Evolutionary conservation across 2,329 filamentous ascomycete genomes (phyloP).

Genomic region (Talaromyces sp.): DNA sequence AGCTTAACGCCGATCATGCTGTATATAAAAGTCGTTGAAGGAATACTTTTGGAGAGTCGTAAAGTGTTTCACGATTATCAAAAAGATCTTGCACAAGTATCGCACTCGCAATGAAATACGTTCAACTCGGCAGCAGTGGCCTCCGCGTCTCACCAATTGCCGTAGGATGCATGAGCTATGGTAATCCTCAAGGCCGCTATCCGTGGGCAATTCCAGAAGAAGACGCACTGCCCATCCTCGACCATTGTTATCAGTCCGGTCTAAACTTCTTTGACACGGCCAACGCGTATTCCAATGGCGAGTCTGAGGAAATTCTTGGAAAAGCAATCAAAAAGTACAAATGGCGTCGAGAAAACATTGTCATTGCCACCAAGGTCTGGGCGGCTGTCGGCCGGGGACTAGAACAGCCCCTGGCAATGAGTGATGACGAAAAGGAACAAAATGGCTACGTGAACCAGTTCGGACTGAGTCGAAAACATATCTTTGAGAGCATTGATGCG

Average conservation of each 20-base stretch:
- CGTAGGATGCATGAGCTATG: neutral
- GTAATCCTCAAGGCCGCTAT: neutral
- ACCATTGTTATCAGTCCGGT: neutral
- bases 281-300: conserved; percentile 53
- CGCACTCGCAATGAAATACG: neutral
- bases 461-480: conserved; percentile 58
- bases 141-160: neutral
- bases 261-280: conserved; percentile 22
- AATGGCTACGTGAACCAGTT: conserved; percentile 24
- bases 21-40: too few species aligned
- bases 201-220: neutral
- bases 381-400: conserved; percentile 31
- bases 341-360: conserved; percentile 53
- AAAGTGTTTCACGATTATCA: too few species aligned
- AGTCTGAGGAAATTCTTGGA: conserved; percentile 49
- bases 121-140: neutral
- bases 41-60: too few species aligned
- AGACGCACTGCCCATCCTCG: neutral
- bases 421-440: conserved; percentile 33
- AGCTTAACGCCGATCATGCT: too few species aligned
- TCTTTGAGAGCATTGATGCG: conserved; percentile 58
- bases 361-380: conserved; percentile 56
- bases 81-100: too few species aligned
- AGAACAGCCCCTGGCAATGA: conserved; percentile 31
- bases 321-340: conserved; percentile 58